Percentiles rank a stretch among this genome's conserved stretches.
Evolutionary conservation across 345 rosid species (phyloP).

Genomic region (Salix suchowensis): DNA sequence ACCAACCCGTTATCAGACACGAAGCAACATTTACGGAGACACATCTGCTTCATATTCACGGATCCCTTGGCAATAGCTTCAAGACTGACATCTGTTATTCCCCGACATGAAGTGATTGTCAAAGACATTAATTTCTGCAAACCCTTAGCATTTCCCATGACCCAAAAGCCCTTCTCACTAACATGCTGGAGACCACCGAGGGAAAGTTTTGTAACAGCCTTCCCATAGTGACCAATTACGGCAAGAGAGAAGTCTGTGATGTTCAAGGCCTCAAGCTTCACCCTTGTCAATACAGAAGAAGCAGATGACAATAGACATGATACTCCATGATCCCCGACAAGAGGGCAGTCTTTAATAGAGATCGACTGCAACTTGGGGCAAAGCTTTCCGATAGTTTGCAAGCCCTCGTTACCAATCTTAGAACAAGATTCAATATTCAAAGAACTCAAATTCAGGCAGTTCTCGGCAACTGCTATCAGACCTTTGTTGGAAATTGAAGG

Average conservation of each 20-base stretch:
- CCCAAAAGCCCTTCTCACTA: constrained; percentile 81
- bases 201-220: constrained; percentile 40
- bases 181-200: constrained; percentile 49
- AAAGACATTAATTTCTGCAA: constrained; percentile 44
- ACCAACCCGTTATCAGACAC: constrained; percentile 58
- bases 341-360: constrained; percentile 65
- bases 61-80: constrained; percentile 58
- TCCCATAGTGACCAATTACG: constrained; percentile 68
- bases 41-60: constrained; percentile 54
- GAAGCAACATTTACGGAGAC: constrained; percentile 57
- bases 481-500: constrained; percentile 55
- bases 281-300: constrained; percentile 40
- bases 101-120: constrained; percentile 53
- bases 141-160: constrained; percentile 71
- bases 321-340: constrained; percentile 68
- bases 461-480: constrained; percentile 53
- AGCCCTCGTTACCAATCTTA: constrained; percentile 56
- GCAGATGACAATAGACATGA: constrained; percentile 52
- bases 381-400: constrained; percentile 55
- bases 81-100: constrained; percentile 60
- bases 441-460: constrained; percentile 51
- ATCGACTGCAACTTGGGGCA: constrained; percentile 49
- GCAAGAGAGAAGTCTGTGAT: constrained; percentile 74
- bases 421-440: constrained; percentile 54
- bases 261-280: constrained; percentile 66